A percentile compares a stretch with the other conserved stretches of the same genome.
Conservation (phyloP, 306 rosid genomes). For the Quercus gilva region DNA sequence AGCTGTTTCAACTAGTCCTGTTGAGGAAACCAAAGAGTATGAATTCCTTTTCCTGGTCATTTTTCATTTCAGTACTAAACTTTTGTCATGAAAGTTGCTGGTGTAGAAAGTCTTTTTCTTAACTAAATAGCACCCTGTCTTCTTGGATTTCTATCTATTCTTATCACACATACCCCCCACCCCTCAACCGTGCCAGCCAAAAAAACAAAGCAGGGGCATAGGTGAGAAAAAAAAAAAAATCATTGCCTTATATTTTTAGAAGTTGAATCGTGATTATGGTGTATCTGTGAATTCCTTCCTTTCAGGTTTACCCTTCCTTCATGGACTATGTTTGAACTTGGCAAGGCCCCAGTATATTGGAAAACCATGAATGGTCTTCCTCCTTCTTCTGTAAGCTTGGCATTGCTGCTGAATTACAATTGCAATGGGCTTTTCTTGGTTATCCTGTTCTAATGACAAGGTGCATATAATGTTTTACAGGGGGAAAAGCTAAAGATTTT, state of each 20-base stretch:
- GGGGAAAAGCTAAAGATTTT: constrained; percentile 85
- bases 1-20: constrained; percentile 45
- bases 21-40: constrained; percentile 67
- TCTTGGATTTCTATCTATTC: not conserved
- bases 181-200: too few species aligned
- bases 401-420: not conserved
- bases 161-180: too few species aligned
- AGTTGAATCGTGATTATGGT: not conserved
- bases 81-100: not conserved
- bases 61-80: not conserved
- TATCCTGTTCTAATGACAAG: constrained; percentile 1
- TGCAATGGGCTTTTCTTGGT: not conserved
- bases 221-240: not conserved
- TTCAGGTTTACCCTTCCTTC: constrained; percentile 72
- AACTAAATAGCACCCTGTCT: not conserved
- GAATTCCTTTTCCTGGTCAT: constrained; percentile 9
- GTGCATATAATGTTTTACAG: constrained; percentile 40
- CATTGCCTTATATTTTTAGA: not conserved
- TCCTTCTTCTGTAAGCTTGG: constrained; percentile 63
- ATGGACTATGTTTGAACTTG: constrained; percentile 91
- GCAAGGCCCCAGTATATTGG: constrained; percentile 77
- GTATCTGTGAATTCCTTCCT: constrained; percentile 4
- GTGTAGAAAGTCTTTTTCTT: not conserved
- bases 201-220: too few species aligned
- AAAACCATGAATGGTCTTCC: constrained; percentile 92